These are phyloP conservation scores for Argentina anserina DNA, from an alignment of 306 rosid species.

Conservation along the genomic window DNA sequence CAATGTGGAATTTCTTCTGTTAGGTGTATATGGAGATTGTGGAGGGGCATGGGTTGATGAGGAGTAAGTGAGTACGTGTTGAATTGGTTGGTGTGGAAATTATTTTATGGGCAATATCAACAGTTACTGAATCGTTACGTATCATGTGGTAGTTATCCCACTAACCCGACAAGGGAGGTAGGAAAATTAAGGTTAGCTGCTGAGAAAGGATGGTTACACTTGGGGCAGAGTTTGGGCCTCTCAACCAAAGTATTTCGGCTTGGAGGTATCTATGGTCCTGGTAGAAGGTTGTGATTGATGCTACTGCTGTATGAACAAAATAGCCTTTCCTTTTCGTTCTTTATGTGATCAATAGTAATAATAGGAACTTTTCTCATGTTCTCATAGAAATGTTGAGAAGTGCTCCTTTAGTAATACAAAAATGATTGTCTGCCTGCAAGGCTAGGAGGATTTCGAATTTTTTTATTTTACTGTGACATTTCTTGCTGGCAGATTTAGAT, in stretches of 20 bases:
- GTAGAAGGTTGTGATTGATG: constrained; percentile 69
- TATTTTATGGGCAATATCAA: constrained; percentile 14
- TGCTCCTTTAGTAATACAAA: neutral
- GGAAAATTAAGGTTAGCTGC: constrained; percentile 63
- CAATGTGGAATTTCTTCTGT: constrained; percentile 10
- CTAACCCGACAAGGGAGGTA: constrained; percentile 49
- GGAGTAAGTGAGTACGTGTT: constrained; percentile 60
- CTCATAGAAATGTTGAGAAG: neutral
- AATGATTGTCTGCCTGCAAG: constrained; percentile 1
- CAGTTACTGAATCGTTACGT: constrained; percentile 28
- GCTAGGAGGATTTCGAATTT: neutral
- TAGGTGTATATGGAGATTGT: constrained; percentile 82
- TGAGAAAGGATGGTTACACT: constrained; percentile 72
- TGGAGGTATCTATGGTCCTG: constrained; percentile 96
- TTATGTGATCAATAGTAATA: neutral
- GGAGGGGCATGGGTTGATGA: constrained; percentile 76
- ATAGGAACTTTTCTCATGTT: neutral
- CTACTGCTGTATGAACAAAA: neutral
- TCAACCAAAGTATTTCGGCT: constrained; percentile 62
- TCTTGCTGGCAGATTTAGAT: neutral
- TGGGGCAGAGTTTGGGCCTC: constrained; percentile 47
- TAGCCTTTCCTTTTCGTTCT: neutral
- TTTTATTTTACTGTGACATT: neutral
- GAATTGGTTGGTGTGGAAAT: constrained; percentile 25
- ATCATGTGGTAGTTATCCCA: constrained; percentile 53